Conservation (phyloP, 2,329 filamentous ascomycete species). For the Phialophora chinensis region DNA sequence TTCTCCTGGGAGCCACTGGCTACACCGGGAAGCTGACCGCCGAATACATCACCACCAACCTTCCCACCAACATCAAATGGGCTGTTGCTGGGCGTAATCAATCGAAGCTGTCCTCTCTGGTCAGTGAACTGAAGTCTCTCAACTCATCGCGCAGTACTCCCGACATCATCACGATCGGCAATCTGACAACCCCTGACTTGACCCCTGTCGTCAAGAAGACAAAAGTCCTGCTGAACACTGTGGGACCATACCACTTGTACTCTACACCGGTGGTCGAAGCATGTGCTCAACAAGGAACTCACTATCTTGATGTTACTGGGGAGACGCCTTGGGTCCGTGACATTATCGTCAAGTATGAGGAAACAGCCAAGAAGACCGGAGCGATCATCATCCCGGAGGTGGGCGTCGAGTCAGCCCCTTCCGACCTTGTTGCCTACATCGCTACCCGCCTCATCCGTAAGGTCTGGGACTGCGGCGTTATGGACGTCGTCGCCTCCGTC, state of each 20-base stretch:
- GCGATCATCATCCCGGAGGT: conserved; percentile 68
- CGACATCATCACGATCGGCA: conserved; percentile 55
- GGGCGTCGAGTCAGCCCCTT: conserved; percentile 66
- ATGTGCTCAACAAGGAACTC: conserved; percentile 68
- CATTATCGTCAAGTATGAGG: conserved; percentile 67
- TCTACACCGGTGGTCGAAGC: conserved; percentile 69
- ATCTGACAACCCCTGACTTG: conserved; percentile 57
- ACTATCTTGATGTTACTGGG: conserved; percentile 71
- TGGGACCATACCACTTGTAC: conserved; percentile 69
- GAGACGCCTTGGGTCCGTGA: conserved; percentile 69
- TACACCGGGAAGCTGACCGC: conserved; percentile 82
- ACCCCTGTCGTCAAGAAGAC: conserved; percentile 60
- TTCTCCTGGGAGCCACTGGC: conserved; percentile 73
- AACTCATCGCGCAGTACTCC: conserved; percentile 74
- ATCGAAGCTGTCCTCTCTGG: conserved; percentile 73
- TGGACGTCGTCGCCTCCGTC: conserved; percentile 59
- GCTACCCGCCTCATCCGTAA: conserved; percentile 61
- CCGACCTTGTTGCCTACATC: conserved; percentile 61
- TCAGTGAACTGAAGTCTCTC: conserved; percentile 67
- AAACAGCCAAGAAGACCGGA: conserved; percentile 62
- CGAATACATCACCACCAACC: conserved; percentile 72
- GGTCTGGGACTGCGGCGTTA: conserved; percentile 56
- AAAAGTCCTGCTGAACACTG: conserved; percentile 63
- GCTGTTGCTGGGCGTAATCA: conserved; percentile 83
- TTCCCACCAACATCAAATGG: conserved; percentile 83